phyloP scores from a whole-genome alignment of 202 grass and related monocot species.

The Zizania palustris region DNA sequence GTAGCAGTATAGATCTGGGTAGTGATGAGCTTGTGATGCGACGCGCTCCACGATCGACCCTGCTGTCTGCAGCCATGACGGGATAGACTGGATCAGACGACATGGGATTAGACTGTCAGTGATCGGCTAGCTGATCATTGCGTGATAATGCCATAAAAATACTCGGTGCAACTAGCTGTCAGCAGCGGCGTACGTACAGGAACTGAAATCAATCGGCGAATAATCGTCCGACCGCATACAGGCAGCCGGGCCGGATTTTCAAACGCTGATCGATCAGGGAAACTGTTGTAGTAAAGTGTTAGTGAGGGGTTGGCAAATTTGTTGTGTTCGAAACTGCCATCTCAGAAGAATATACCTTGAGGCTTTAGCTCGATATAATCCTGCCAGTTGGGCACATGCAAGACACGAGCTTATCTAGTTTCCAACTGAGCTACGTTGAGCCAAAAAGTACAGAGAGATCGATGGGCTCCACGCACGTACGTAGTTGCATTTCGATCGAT shows the following conservation, averaged over 20 bases:
- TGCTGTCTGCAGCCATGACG: background rate
- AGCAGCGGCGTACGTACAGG: background rate
- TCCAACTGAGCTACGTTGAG: background rate
- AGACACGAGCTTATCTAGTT: background rate
- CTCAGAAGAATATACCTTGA: background rate
- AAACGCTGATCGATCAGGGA: background rate
- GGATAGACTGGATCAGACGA: background rate
- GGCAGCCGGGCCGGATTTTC: background rate
- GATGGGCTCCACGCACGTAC: background rate
- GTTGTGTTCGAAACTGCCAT: slow-evolving; percentile 13
- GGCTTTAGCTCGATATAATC: background rate
- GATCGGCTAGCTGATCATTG: background rate
- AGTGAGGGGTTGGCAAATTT: slow-evolving; percentile 16
- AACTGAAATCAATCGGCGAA: background rate
- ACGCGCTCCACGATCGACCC: background rate
- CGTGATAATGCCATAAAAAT: slow-evolving; percentile 20
- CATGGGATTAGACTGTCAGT: background rate
- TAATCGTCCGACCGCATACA: background rate
- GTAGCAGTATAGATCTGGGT: background rate
- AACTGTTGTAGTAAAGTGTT: background rate
- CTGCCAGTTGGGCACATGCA: slow-evolving; percentile 13
- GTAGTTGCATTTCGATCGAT: background rate
- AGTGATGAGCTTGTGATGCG: background rate
- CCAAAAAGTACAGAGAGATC: background rate
- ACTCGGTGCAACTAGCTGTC: slow-evolving; percentile 5